A percentile compares a stretch with the other conserved stretches of the same genome.
Conservation (phyloP, 768 basidiomycete genomes). For the Naganishia vishniacii region DNA sequence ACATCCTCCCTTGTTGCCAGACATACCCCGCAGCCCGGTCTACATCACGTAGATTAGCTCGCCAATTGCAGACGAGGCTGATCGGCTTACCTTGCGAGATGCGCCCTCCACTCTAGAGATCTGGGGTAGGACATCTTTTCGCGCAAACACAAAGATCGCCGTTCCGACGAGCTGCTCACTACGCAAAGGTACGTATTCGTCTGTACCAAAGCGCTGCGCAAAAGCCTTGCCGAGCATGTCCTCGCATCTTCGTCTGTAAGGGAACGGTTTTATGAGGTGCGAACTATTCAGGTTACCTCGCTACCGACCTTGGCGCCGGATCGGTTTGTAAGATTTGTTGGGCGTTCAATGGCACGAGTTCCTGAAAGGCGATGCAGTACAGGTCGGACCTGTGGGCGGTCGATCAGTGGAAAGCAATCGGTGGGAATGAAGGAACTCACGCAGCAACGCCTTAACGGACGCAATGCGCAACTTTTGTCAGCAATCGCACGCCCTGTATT, state of each 20-base stretch:
- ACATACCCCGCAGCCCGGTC: conserved; percentile 67
- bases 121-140: conserved; percentile 65
- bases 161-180: conserved; percentile 98
- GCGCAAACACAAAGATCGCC: conserved; percentile 77
- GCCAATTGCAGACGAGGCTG: not conserved
- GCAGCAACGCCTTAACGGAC: not conserved
- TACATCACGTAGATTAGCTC: conserved; percentile 25
- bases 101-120: conserved; percentile 90
- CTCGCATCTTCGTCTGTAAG: conserved; percentile 72
- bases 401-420: too few relatives aligned
- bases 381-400: conserved; percentile 74
- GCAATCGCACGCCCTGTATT: not conserved
- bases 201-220: conserved; percentile 43
- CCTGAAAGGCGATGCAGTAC: conserved; percentile 86
- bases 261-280: not conserved
- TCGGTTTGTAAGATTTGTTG: conserved; percentile 95
- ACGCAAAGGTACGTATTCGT: conserved; percentile 75
- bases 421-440: not conserved
- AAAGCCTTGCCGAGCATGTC: conserved; percentile 19
- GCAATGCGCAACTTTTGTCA: not conserved
- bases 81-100: conserved; percentile 69
- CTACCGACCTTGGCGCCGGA: conserved; percentile 72
- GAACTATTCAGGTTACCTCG: not conserved
- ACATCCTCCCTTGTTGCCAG: conserved; percentile 77
- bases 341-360: conserved; percentile 95